Base-by-base conservation (phyloP, 352 stramenopile genomes). In the Phytophthora crassamura region DNA sequence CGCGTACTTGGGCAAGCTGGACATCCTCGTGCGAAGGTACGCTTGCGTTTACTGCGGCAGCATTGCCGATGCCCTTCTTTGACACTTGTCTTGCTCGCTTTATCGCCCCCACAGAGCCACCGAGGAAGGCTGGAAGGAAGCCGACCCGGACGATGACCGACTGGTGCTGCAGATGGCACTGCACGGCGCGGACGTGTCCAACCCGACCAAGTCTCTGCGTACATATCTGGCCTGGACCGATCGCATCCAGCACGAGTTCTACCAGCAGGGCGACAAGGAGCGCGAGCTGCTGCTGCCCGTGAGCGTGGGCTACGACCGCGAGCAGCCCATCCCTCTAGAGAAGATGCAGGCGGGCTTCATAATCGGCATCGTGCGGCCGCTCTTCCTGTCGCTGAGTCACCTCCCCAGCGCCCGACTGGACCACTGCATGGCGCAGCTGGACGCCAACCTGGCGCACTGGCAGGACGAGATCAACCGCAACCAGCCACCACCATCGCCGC, bases 301-400 rank as follows among this genome's bases (percentile, higher is more conserved):
- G 32, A 97, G 82, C 66, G 90, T 97, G 20, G 91, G 97, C 33
- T 97, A 90, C 68, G 91, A 98, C 66, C 85, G 92, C 12, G 69
- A 96, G 22, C 89, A 91, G 48, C 85, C 89, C 16, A 96, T 96
- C 34, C 82, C 84, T 11, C 64, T 96, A 14, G 78, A 92, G 49
- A 95, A 97, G 64, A 91, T 91, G 67, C 94, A 99, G 74, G 80
- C 95, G 6, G 90, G 90, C 47, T 99, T 99, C 64, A 97, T 99
- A 59, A 90, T 98, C 35, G 95, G 93, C 52, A 95, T 98, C 36
- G 91, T 97, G 14, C 75, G 82, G 2, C 91, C 91, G 20, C 74
- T 94, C 8, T 94, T 94, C 60, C 42, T 80, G 15, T 78, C 72
- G 30, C 68, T 93, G 30, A 82, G 69, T 22, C 71, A 78, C 38